Conservation (phyloP, 768 basidiomycete species). For the Amanita subjunquillea region DNA sequence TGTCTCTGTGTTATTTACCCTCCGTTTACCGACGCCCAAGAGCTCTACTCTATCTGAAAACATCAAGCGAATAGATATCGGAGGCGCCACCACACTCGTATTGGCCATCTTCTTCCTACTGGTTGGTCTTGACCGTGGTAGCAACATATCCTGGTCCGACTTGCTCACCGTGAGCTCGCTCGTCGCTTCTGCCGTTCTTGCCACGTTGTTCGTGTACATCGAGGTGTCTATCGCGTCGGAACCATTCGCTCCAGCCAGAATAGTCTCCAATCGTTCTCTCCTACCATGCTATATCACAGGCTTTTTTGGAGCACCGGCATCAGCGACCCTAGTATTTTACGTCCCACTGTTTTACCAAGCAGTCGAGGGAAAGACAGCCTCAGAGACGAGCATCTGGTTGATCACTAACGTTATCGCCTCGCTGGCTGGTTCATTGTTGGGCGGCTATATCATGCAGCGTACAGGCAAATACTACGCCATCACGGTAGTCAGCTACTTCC, state of each 20-base stretch:
- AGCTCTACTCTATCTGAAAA: constrained; percentile 35
- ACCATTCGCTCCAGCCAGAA: constrained; percentile 47
- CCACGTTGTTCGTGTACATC: constrained; percentile 29
- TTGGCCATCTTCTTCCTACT: constrained; percentile 49
- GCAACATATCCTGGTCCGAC: constrained; percentile 38
- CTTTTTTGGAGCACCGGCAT: constrained; percentile 40
- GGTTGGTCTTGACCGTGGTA: constrained; percentile 44
- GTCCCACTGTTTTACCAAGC: constrained; percentile 51
- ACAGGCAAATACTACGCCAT: constrained; percentile 48
- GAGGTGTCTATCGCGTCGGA: constrained; percentile 44
- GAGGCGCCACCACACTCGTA: constrained; percentile 45
- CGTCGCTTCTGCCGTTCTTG: constrained; percentile 20
- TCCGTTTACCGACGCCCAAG: constrained; percentile 38
- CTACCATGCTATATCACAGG: constrained; percentile 47
- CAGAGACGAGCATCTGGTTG: constrained; percentile 41
- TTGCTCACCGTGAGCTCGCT: constrained; percentile 25
- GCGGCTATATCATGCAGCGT: constrained; percentile 45
- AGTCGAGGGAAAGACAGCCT: constrained; percentile 35
- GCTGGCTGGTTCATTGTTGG: constrained; percentile 36
- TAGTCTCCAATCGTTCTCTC: constrained; percentile 38
- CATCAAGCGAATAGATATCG: constrained; percentile 53
- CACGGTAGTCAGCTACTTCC: constrained; percentile 31
- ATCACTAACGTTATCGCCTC: constrained; percentile 35
- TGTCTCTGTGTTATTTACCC: constrained; percentile 36
- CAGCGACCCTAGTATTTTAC: constrained; percentile 38